These are phyloP conservation scores for Bretschneidera sinensis DNA, from an alignment of 345 rosid genomes.

Conservation along the genomic window DNA sequence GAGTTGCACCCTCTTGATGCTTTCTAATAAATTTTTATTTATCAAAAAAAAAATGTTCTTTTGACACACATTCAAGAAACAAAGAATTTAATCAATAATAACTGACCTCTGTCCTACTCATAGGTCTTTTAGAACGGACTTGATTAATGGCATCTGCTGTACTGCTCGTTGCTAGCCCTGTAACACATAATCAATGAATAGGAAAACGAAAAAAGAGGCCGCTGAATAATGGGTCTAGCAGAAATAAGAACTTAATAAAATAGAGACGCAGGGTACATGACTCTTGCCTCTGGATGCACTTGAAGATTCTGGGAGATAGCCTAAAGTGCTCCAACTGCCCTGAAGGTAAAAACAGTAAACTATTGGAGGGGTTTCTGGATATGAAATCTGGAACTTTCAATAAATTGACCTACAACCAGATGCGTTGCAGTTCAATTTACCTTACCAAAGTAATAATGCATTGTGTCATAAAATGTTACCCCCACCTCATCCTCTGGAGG, in stretches of 20 bases:
- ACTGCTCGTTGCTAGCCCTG: constrained; percentile 50
- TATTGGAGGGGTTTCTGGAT: constrained; percentile 18
- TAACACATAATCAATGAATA: constrained; percentile 14
- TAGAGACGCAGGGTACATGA: constrained; percentile 12
- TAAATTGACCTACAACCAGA: no score
- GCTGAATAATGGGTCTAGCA: constrained; percentile 7
- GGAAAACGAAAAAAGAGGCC: constrained; percentile 7
- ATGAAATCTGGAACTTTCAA: no score
- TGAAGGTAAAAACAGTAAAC: constrained; percentile 39
- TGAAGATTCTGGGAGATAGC: constrained; percentile 45
- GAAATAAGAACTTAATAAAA: constrained; percentile 10
- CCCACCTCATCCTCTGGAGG: constrained; percentile 85
- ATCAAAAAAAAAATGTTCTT: no score
- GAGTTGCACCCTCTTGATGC: no score
- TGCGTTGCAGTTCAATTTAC: constrained; percentile 40
- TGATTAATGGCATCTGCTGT: constrained; percentile 49
- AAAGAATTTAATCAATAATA: constrained; percentile 10
- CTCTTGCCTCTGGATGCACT: constrained; percentile 40
- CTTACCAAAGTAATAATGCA: constrained; percentile 71
- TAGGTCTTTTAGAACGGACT: constrained; percentile 75
- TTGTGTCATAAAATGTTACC: no score
- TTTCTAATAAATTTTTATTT: no score
- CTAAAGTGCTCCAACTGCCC: constrained; percentile 59
- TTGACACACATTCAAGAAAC: constrained; percentile 5
- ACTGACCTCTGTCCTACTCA: constrained; percentile 86